Conservation (phyloP, 2,329 filamentous ascomycete species). For the Mariannaea sp. region DNA sequence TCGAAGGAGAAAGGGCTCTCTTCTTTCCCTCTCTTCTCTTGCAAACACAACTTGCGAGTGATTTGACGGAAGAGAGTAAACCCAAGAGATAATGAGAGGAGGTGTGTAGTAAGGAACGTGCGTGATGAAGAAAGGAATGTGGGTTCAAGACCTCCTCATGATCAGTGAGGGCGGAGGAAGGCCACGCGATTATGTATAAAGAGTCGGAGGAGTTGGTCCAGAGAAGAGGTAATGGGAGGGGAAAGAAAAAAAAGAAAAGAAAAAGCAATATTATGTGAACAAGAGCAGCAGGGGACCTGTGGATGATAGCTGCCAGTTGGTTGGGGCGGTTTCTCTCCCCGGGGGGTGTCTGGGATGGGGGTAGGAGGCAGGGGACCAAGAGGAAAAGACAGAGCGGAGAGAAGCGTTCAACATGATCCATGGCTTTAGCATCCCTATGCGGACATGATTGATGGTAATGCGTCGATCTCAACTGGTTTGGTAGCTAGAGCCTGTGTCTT, state of each 20-base stretch:
- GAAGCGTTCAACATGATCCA: not conserved
- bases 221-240: too few relatives aligned
- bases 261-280: not conserved
- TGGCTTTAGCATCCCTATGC: not conserved
- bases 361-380: not conserved
- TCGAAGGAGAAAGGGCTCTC: too few relatives aligned
- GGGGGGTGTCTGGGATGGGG: conserved; percentile 5
- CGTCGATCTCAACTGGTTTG: conserved; percentile 25
- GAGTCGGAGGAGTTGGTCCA: not conserved
- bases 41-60: not conserved
- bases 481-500: conserved; percentile 17
- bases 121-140: conserved; percentile 32
- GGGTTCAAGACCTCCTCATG: conserved; percentile 8
- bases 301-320: not conserved
- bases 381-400: not conserved
- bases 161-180: not conserved
- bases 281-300: not conserved
- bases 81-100: not conserved
- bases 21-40: not conserved
- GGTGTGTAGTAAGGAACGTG: conserved; percentile 26
- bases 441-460: not conserved
- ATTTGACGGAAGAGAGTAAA: too few relatives aligned
- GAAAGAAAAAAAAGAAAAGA: not conserved
- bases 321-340: too few relatives aligned
- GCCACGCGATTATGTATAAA: conserved; percentile 12